Evolutionary conservation across 2,329 filamentous ascomycete genomes (phyloP).

Genomic region (Aaosphaeria arxii): DNA sequence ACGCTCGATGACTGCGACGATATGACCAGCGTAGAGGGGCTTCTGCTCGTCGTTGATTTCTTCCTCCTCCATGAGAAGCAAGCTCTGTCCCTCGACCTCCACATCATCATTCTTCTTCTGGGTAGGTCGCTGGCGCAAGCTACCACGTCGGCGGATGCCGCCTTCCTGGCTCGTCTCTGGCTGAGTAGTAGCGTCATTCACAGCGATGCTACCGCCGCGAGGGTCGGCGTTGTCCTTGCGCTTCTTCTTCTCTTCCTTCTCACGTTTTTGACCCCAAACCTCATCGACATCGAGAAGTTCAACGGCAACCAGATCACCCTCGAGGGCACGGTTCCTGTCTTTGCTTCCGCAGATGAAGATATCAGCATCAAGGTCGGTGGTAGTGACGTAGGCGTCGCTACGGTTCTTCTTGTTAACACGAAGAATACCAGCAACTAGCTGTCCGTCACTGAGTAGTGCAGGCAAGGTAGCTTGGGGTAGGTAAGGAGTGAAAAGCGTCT

Average conservation of each 20-base stretch:
- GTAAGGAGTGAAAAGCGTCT: slow-evolving; percentile 98
- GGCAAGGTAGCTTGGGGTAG: slow-evolving; percentile 91
- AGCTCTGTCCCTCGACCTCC: slow-evolving; percentile 95
- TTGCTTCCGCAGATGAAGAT: slow-evolving; percentile 99
- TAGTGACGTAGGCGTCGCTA: slow-evolving; percentile 96
- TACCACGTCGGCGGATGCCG: slow-evolving; percentile 86
- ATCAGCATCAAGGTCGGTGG: slow-evolving; percentile 90
- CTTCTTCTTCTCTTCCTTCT: slow-evolving; percentile 99
- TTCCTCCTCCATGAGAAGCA: slow-evolving; percentile 95
- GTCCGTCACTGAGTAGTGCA: slow-evolving; percentile 83
- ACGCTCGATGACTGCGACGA: slow-evolving; percentile 95
- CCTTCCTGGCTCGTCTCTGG: slow-evolving; percentile 68
- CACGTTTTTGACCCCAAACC: slow-evolving; percentile 97
- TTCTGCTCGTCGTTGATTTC: slow-evolving; percentile 99
- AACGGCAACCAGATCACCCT: slow-evolving; percentile 92
- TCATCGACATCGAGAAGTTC: slow-evolving; percentile 97
- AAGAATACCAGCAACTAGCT: slow-evolving; percentile 92
- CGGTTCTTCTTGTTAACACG: slow-evolving; percentile 99
- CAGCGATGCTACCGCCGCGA: slow-evolving; percentile 72
- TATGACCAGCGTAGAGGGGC: slow-evolving; percentile 92
- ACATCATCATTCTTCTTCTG: slow-evolving; percentile 99
- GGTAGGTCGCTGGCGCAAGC: slow-evolving; percentile 91
- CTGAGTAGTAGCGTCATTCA: slow-evolving; percentile 58
- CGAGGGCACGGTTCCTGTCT: slow-evolving; percentile 92
- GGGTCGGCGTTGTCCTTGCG: slow-evolving; percentile 97